Percentiles rank a stretch among this genome's conserved stretches.
phyloP scores from a whole-genome alignment of 1,284 basidiomycete genomes.

The Moesziomyces sp. region DNA sequence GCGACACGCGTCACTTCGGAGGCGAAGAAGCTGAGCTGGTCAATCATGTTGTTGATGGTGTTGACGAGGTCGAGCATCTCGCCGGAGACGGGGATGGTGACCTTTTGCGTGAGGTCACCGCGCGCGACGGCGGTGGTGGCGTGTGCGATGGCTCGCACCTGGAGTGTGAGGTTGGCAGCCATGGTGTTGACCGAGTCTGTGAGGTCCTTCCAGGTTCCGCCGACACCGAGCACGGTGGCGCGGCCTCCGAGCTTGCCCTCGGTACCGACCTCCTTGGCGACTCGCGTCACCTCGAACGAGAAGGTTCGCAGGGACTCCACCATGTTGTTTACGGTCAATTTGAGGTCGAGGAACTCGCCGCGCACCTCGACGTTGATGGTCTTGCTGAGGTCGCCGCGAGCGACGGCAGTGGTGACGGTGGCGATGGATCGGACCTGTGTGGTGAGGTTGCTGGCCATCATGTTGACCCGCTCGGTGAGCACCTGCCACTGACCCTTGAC shows the following conservation, averaged over 20 bases:
- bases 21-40: constrained; percentile 84
- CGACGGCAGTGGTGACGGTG: constrained; percentile 65
- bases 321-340: constrained; percentile 68
- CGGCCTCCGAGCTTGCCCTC: constrained; percentile 67
- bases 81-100: constrained; percentile 88
- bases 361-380: constrained; percentile 67
- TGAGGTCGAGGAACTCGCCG: constrained; percentile 66
- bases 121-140: constrained; percentile 95
- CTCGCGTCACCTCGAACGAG: constrained; percentile 68
- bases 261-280: constrained; percentile 68
- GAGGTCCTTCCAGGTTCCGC: constrained; percentile 74
- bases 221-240: constrained; percentile 67
- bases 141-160: constrained; percentile 93
- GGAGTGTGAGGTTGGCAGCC: constrained; percentile 79
- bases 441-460: constrained; percentile 77
- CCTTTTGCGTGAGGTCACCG: constrained; percentile 93
- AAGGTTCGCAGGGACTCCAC: constrained; percentile 68
- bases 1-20: constrained; percentile 95
- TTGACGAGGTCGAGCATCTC: constrained; percentile 90
- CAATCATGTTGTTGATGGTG: constrained; percentile 72
- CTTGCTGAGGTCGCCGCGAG: constrained; percentile 66
- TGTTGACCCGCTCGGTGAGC: constrained; percentile 68
- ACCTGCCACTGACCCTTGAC: constrained; percentile 70
- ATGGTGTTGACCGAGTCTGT: constrained; percentile 81
- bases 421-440: constrained; percentile 79